A percentile compares a stretch with the other conserved stretches of the same genome.
These are phyloP conservation scores for Kluyveromyces wickerhamii DNA, from an alignment of 805 yeast genomes.

Conservation along the genomic window DNA sequence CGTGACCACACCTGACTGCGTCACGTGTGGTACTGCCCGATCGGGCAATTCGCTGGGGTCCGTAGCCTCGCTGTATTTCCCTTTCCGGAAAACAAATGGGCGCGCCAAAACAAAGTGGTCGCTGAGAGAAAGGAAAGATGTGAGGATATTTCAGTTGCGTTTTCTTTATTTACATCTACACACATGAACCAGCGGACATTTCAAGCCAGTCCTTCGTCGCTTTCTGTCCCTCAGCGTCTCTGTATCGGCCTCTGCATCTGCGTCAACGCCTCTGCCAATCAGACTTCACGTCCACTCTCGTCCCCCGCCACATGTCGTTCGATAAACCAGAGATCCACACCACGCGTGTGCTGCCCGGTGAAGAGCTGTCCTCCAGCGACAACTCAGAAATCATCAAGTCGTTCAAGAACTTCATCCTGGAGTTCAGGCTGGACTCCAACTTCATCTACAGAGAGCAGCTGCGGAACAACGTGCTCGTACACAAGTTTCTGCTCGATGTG, in stretches of 20 bases:
- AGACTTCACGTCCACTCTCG: too few relatives aligned
- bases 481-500: slow-evolving; percentile 63
- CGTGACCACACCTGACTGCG: too few relatives aligned
- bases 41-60: too few relatives aligned
- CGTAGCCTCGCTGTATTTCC: too few relatives aligned
- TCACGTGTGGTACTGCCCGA: too few relatives aligned
- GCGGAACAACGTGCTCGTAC: slow-evolving; percentile 75
- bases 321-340: slow-evolving; percentile 65
- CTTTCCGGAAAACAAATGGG: too few relatives aligned
- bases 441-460: slow-evolving; percentile 87
- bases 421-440: slow-evolving; percentile 74
- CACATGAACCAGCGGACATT: not conserved
- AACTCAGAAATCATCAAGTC: slow-evolving; percentile 65
- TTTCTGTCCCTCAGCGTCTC: not conserved
- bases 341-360: slow-evolving; percentile 85
- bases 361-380: slow-evolving; percentile 53
- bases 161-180: not conserved
- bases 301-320: slow-evolving; percentile 45
- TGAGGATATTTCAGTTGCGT: too few relatives aligned
- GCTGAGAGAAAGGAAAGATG: too few relatives aligned
- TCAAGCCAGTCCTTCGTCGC: not conserved
- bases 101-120: too few relatives aligned
- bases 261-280: too few relatives aligned
- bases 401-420: slow-evolving; percentile 74
- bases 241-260: too few relatives aligned